Base-by-base conservation (phyloP, 805 yeast genomes). In the Myxozyma neotropica region DNA sequence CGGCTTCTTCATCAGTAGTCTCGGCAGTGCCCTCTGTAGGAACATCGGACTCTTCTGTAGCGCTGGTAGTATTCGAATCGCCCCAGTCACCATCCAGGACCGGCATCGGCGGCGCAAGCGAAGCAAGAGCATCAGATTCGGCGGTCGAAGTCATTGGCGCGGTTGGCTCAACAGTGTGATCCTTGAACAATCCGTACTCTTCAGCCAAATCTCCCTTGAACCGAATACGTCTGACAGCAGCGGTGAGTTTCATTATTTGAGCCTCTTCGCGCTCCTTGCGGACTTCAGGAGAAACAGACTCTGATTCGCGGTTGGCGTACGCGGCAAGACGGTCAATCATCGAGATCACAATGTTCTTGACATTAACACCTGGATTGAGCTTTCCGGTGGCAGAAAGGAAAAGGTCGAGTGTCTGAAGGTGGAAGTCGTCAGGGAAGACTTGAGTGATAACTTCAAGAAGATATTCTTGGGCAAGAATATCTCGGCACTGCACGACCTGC, bases 391-490 rank as follows among this genome's bases (percentile, higher is more conserved):
- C 84, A 31, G 80, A 80, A 65, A 94, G 78, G 65, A 88, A 83
- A 33, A 76, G 74, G 54, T 85, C 84, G 67, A 94, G 77, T 0
- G 97, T 89, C 21, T 79, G 79, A 60, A 91, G 75, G 69, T 94
- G 98, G 72, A 87, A 93, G 64, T 88, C 89, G 69, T 89, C 97
- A 0, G 98, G 97, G 76, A 94, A 94, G 1, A 92, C 95, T 71
- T 93, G 97, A 56, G 92, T 87, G 54, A 94, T 80, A 12, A 94
- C 96, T 70, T 94, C 99, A 51, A 92, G 78, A 58, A 94, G 75
- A 71, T 94, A 94, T 70, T 87, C 92, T 74, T 94, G 99, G 3
- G 98, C 97, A 60, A 94, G 80, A 29, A 84, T 85, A 71, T 94
- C 99, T 60, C 88, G 82, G 71, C 98, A 94, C 71, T 92, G 97